Base-by-base conservation (phyloP, 1,284 basidiomycete genomes). In the Malassezia furfur region DNA sequence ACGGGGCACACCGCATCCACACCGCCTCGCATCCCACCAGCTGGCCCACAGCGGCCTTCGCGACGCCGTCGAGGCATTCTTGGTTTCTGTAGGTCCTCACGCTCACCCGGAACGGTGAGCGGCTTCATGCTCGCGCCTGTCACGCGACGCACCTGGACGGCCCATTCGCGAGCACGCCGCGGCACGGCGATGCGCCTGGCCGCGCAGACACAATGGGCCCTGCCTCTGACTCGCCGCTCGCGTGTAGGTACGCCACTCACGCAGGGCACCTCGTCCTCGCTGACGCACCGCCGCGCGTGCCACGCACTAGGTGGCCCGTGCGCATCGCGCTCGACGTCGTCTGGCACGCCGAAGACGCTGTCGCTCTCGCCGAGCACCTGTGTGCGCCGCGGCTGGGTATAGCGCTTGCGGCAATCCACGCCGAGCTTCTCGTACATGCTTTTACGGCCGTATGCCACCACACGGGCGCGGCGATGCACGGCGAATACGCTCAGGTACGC, bases 401-500 rank as follows among this genome's bases (percentile, higher is more conserved):
- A 9, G 32, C 41, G 12, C 43, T 45, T 11, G 40, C 21, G 15
- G 48, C 44, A 21, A 15, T 36, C 1, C 54, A 50, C 28, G 28
- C 25, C 3, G 48, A 43, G 19, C 15, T 50, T 1, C 32, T 56
- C 10, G 17, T 19, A 37, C 19, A 19, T 7, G 40, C 31, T 4
- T 30, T 56, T 14, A 28, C 22, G 15, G n/a, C 38, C 14, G 6
- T 56, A 1, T 22, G 37, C 34, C 19, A 12, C 6, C 36, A 25
- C 15, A 14, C 38, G 7, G 54, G 40, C 22, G 31, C 44, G 5
- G 45, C 44, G 21, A 19, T 56, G 34, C 21, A 56, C 17, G 43
- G 48, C 1, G 31, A 21, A 3, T 56, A 50, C 21, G 34, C 15
- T 5, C 15, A 50, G n/a, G 47, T 48, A 38, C 37, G 47, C 17